Evolutionary conservation across 1,284 basidiomycete genomes (phyloP), one percentile per base, ranked within the genome.

Genomic region (Ceratobasidium sp.): DNA sequence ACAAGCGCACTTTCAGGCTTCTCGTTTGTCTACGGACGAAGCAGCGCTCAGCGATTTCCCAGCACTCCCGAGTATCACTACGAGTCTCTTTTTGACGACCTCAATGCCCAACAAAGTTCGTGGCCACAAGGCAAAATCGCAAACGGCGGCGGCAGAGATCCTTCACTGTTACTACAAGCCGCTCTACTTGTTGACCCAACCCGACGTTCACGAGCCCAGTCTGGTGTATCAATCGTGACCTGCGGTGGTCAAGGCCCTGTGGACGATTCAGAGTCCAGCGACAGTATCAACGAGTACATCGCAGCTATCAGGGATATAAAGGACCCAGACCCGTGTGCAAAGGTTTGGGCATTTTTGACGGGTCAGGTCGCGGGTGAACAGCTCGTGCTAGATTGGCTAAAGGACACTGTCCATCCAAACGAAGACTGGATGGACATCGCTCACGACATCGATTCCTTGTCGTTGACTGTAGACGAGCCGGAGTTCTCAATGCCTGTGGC

Each of bases 401-500:
- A 58, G 11, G 53, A 56, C 8, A 15, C 67, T 1, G 3, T 58
- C 13, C 15, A 15, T 11, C 31, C 42, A 4, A 31, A 69, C 0
- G n/a, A 56, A 15, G 67, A 69, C 6, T 56, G 13, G 15, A 8
- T 69, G 15, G 15, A 15, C 4, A 7, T 26, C 11, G 15, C 51
- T n/a, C 8, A 11, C 23, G 53, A 56, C 26, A 26, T 69, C 15
- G 67, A 71, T 31, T 71, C 68, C 8, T 11, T 71, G 1, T 71
- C 68, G 35, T 17, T 60, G n/a, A 71, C 68, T 10, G 39, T 47
- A 1, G 17, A 31, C 20, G 31, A 60, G 10, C 68, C 68, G 26
- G 8, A 45, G 8, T 71, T 71, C 39, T 33, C 23, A 3, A 13
- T 20, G 26, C 20, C 23, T 10, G 42, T 45, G 11, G 1, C 17